Evolutionary conservation across 1,139 yeast species (phyloP).

Genomic region (Keqinozyma sinolaborantium): DNA sequence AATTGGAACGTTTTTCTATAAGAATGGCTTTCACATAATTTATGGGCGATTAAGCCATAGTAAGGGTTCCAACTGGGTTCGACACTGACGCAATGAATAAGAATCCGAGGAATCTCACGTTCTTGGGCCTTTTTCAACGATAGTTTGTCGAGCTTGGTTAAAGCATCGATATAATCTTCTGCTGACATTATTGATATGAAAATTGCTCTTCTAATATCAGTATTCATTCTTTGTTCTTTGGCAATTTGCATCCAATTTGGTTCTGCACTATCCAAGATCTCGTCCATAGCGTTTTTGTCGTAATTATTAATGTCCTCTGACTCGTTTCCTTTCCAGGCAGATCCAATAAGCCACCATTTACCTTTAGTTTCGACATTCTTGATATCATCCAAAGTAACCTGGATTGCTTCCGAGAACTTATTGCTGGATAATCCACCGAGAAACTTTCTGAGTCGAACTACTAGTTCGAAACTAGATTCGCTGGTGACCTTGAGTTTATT

Average conservation of each 20-base stretch:
- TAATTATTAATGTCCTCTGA: constrained; percentile 15
- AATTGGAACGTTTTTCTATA: constrained; percentile 85
- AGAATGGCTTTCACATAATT: constrained; percentile 66
- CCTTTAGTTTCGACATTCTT: constrained; percentile 73
- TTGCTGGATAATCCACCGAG: constrained; percentile 49
- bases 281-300: constrained; percentile 40
- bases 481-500: constrained; percentile 62
- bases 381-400: constrained; percentile 82
- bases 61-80: constrained; percentile 90
- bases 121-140: constrained; percentile 79
- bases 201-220: constrained; percentile 90
- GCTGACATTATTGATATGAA: constrained; percentile 95
- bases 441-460: constrained; percentile 64
- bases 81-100: constrained; percentile 79
- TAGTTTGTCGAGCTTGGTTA: constrained; percentile 74
- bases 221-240: constrained; percentile 84
- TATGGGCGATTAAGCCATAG: constrained; percentile 76
- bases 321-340: constrained; percentile 83
- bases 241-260: constrained; percentile 93
- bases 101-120: constrained; percentile 80
- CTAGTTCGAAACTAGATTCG: constrained; percentile 47
- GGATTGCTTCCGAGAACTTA: constrained; percentile 67
- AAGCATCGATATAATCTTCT: constrained; percentile 85
- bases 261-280: constrained; percentile 62
- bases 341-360: constrained; percentile 98